Percentiles rank a stretch among this genome's conserved stretches.
Conservation (phyloP, 1,284 basidiomycete genomes). For the Microbotryum saponariae region DNA sequence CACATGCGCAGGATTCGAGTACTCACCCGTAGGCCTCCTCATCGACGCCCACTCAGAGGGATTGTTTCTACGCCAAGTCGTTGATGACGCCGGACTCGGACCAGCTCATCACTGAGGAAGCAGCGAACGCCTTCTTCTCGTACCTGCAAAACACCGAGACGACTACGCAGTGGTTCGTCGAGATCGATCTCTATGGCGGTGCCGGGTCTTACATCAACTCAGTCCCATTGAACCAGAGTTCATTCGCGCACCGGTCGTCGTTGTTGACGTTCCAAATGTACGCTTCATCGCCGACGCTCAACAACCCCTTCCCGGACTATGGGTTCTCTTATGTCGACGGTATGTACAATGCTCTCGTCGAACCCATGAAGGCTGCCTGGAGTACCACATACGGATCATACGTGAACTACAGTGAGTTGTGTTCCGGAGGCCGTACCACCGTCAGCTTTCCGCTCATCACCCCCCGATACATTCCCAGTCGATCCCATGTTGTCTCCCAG, state of each 20-base stretch:
- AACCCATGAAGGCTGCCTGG: conserved; percentile 15
- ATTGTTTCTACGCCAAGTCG: conserved; percentile 34
- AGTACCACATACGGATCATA: conserved; percentile 14
- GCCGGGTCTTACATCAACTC: conserved; percentile 33
- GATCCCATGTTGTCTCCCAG: conserved; percentile 17
- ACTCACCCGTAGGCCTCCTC: too few species aligned
- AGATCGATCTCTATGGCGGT: conserved; percentile 30
- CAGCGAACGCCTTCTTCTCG: conserved; percentile 27
- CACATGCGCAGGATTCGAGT: too few species aligned
- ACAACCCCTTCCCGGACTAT: conserved; percentile 26
- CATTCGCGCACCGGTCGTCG: conserved; percentile 38
- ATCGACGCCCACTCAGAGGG: not conserved
- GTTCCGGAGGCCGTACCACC: too few species aligned
- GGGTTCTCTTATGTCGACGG: conserved; percentile 30
- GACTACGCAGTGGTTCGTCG: conserved; percentile 32
- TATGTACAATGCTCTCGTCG: conserved; percentile 22
- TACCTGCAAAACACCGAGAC: conserved; percentile 27
- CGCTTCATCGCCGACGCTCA: conserved; percentile 32
- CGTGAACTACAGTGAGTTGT: conserved; percentile 24
- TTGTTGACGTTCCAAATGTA: conserved; percentile 40
- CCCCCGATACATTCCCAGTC: conserved; percentile 5
- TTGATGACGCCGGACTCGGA: conserved; percentile 30
- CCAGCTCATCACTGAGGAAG: conserved; percentile 21
- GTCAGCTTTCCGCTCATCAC: too few species aligned
- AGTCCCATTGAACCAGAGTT: conserved; percentile 30